A percentile compares a stretch with the other conserved stretches of the same genome.
Conservation (phyloP, 2,329 filamentous ascomycete species). For the Pseudogymnoascus sp. region DNA sequence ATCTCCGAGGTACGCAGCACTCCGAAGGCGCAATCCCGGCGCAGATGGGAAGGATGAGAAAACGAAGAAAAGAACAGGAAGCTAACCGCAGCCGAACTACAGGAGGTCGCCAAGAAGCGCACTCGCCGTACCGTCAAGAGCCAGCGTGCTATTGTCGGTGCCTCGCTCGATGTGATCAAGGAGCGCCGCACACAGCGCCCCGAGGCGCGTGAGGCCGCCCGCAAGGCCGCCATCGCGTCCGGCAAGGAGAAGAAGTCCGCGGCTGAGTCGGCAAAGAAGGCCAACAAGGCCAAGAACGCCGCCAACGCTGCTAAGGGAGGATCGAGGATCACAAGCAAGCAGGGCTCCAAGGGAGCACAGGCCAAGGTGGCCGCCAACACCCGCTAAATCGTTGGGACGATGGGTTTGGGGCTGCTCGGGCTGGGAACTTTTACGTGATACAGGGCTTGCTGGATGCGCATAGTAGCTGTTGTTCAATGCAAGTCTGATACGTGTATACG, state of each 20-base stretch:
- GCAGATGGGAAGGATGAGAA: not conserved
- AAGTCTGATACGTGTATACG: constrained; percentile 13
- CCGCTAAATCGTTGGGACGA: constrained; percentile 53
- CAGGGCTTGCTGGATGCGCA: constrained; percentile 11
- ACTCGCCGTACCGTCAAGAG: constrained; percentile 96
- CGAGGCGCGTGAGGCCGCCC: constrained; percentile 88
- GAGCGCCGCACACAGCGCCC: constrained; percentile 92
- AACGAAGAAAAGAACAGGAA: not conserved
- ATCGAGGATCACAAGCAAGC: constrained; percentile 86
- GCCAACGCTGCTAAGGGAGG: constrained; percentile 67
- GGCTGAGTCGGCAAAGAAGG: constrained; percentile 88
- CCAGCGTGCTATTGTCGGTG: constrained; percentile 98
- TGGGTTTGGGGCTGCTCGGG: constrained; percentile 16
- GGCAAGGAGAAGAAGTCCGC: constrained; percentile 97
- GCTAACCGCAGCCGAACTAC: constrained; percentile 28
- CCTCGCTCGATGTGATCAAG: constrained; percentile 99
- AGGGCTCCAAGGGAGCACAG: constrained; percentile 86
- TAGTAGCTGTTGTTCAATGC: constrained; percentile 15
- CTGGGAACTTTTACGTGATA: constrained; percentile 11
- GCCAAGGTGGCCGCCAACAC: constrained; percentile 78
- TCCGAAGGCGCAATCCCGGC: constrained; percentile 11
- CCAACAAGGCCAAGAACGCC: constrained; percentile 95
- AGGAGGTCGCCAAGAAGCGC: constrained; percentile 99
- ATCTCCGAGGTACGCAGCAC: constrained; percentile 87
- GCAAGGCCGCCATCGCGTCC: constrained; percentile 85